A percentile compares a stretch with the other conserved stretches of the same genome.
Conservation (phyloP, 1,284 basidiomycete species). For the Cryptococcus sp. region DNA sequence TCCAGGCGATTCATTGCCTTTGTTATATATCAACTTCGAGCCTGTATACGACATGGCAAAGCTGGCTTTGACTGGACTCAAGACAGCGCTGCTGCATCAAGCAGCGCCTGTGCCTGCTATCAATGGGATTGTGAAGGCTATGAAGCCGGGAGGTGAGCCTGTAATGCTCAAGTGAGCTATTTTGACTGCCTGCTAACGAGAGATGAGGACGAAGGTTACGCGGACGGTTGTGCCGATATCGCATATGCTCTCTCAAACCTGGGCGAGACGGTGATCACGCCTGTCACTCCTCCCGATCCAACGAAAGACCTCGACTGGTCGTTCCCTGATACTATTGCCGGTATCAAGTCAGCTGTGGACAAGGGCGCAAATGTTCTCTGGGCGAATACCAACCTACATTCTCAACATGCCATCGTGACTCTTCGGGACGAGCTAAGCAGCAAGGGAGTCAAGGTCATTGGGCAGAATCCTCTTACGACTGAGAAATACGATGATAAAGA, state of each 20-base stretch:
- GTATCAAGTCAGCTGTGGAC: constrained; percentile 26
- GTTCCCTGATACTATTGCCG: constrained; percentile 33
- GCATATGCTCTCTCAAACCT: constrained; percentile 25
- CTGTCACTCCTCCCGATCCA: constrained; percentile 14
- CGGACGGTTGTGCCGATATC: constrained; percentile 36
- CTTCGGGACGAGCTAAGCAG: constrained; percentile 15
- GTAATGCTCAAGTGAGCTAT: too few species aligned
- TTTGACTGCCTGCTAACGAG: too few species aligned
- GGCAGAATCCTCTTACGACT: constrained; percentile 25
- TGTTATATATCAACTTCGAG: too few species aligned
- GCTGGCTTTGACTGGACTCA: constrained; percentile 5
- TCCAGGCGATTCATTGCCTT: too few species aligned
- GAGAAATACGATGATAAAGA: constrained; percentile 42
- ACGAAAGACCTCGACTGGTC: constrained; percentile 29
- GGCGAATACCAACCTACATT: constrained; percentile 36
- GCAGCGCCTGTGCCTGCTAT: constrained; percentile 23
- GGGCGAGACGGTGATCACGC: constrained; percentile 19
- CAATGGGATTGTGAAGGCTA: constrained; percentile 34
- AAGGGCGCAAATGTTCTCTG: constrained; percentile 36
- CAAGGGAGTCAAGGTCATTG: constrained; percentile 25
- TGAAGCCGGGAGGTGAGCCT: constrained; percentile 34
- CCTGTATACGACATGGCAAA: neutral
- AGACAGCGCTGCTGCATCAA: constrained; percentile 27
- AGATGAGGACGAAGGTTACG: constrained; percentile 22
- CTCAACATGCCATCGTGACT: constrained; percentile 31